These are phyloP conservation scores for Lachnellula subtilissima DNA, from an alignment of 2,329 filamentous ascomycete species.

Conservation along the genomic window DNA sequence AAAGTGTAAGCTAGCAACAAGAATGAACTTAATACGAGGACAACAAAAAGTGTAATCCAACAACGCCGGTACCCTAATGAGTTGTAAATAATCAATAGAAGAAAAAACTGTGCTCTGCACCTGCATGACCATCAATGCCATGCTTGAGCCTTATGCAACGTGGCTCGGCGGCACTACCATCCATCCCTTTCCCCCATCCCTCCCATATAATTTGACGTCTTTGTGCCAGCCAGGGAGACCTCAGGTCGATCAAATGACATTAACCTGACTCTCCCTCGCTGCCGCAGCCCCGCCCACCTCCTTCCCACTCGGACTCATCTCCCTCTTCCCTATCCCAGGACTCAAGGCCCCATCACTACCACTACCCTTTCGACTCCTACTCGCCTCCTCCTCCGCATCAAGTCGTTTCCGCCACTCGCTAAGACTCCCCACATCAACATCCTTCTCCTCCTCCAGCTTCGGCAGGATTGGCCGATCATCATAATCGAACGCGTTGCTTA, in stretches of 20 bases:
- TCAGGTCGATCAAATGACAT: slow-evolving; percentile 13
- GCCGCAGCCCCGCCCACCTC: slow-evolving; percentile 10
- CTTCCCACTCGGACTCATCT: slow-evolving; percentile 28
- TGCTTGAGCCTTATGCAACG: no score
- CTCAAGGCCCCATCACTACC: slow-evolving; percentile 3
- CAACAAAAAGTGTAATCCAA: no score
- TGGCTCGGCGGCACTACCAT: no score
- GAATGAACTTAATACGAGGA: no score
- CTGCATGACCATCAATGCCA: no score
- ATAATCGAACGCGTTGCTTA: slow-evolving; percentile 87
- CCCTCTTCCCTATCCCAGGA: slow-evolving; percentile 14
- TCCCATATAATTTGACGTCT: no score
- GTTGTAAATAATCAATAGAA: no score
- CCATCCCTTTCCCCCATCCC: no score
- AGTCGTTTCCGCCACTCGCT: slow-evolving; percentile 77
- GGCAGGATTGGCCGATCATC: slow-evolving; percentile 32
- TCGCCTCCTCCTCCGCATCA: slow-evolving; percentile 44
- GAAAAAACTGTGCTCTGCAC: no score
- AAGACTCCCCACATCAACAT: slow-evolving; percentile 55
- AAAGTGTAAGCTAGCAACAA: no score
- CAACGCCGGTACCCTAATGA: no score
- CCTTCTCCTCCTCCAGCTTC: slow-evolving; percentile 39
- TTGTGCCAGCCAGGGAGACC: no score
- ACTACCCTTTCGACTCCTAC: slow-evolving; percentile 21
- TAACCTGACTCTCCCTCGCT: slow-evolving; percentile 10